phyloP scores from a whole-genome alignment of 2,329 filamentous ascomycete genomes.

The Ophiostoma pallidulum region DNA sequence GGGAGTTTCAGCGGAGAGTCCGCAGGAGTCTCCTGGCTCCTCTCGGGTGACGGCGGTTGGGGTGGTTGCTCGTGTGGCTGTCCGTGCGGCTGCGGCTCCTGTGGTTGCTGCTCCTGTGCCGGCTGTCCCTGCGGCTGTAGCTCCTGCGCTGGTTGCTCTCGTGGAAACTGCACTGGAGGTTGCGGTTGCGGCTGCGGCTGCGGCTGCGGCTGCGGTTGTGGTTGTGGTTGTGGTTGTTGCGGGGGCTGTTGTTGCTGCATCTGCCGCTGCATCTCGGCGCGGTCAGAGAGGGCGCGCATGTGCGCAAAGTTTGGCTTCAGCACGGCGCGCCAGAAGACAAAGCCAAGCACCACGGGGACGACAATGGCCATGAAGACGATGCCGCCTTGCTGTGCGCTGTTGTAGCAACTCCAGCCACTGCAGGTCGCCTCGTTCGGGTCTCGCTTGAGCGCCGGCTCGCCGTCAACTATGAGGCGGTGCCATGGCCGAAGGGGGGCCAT shows the following conservation, averaged over 20 bases:
- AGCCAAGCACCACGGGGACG: constrained; percentile 19
- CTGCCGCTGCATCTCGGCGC: neutral
- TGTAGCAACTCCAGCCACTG: constrained; percentile 32
- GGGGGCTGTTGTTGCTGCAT: neutral
- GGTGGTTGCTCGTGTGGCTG: neutral
- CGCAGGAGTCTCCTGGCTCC: neutral
- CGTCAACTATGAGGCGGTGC: no score
- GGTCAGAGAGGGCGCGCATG: neutral
- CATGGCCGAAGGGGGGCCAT: no score
- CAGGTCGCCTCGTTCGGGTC: constrained; percentile 17
- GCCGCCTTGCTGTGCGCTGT: constrained; percentile 27
- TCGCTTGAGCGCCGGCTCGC: neutral
- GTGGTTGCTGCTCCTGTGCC: neutral
- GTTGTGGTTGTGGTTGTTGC: neutral
- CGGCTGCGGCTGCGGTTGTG: neutral
- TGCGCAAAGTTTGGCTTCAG: constrained; percentile 6
- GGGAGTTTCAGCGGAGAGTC: neutral
- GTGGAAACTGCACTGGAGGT: neutral
- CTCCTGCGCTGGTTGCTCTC: neutral
- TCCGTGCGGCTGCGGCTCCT: neutral
- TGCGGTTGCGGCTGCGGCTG: neutral
- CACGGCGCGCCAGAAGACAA: constrained; percentile 26
- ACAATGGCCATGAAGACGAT: constrained; percentile 30
- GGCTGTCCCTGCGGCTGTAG: neutral
- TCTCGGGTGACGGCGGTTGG: neutral